Base-by-base conservation (phyloP, 1,284 basidiomycete genomes). In the Cryptococcus sp. region DNA sequence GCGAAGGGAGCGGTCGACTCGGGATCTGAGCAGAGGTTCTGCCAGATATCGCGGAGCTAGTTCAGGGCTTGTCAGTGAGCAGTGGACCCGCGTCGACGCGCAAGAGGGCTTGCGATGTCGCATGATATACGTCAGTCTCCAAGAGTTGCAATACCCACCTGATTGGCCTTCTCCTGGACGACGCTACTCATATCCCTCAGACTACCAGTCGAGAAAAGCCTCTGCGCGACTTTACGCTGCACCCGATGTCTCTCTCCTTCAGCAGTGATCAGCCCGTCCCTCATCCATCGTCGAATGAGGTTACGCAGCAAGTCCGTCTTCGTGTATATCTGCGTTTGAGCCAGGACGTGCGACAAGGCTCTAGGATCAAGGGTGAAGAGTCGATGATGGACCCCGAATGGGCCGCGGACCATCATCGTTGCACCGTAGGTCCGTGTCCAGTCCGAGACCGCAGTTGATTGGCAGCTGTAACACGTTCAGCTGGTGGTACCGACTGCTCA, bases 231-330 rank as follows among this genome's bases (percentile, higher is more conserved):
- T 56, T 64, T 69, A 20, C 67, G 50, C 49, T 69, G 67, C 5
- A 68, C 47, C 45, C 56, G 62, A 47, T 71, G 67, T 50, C 67
- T 27, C n/a, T 64, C 58, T 16, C 67, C 69, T 42, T 71, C 66
- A n/a, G 66, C 60, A 19, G 60, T 59, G 41, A 71, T 62, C 41
- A 71, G 50, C 1, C 67, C 67, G 42, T 64, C 60, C 15, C 56
- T 59, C 57, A 71, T 61, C 48, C 68, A 68, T 23, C 63, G 48
- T n/a, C 54, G 57, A 16, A 68, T 41, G 25, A 61, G 51, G 35
- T 52, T 56, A 25, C 69, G 53, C 22, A 69, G 53, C 8, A 69
- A 46, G 1, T 46, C 39, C 1, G 64, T 58, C 49, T 68, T 69
- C 31, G 59, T 60, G 45, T 65, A 68, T 5, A 54, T 59, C 44